phyloP scores from a whole-genome alignment of 2,329 filamentous ascomycete species.

The Capronia coronata region DNA sequence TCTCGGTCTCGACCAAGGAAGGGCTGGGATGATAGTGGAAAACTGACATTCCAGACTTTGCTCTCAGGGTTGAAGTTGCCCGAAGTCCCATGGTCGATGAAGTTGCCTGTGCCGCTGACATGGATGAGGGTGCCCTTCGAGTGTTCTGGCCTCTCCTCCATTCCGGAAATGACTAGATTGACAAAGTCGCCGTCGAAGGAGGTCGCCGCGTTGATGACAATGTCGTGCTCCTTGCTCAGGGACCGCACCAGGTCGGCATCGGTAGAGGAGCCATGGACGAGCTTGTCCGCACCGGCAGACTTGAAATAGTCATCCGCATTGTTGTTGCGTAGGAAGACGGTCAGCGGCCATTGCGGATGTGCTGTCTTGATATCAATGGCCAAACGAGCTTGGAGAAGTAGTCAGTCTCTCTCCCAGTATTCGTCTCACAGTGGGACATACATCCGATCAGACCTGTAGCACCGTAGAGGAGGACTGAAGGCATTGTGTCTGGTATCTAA shows the following conservation, averaged over 20 bases:
- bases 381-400: conserved; percentile 3
- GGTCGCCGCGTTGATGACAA: conserved; percentile 16
- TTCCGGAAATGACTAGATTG: conserved; percentile 12
- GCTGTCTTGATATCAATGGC: conserved; percentile 10
- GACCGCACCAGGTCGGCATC: conserved; percentile 14
- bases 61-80: conserved; percentile 17
- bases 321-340: conserved; percentile 9
- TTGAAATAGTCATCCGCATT: conserved; percentile 13
- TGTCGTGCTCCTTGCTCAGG: conserved; percentile 19
- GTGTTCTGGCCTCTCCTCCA: conserved; percentile 12
- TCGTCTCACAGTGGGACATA: background rate
- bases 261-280: conserved; percentile 16
- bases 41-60: conserved; percentile 22
- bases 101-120: conserved; percentile 17
- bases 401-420: background rate
- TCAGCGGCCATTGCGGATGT: conserved; percentile 14
- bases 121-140: conserved; percentile 17
- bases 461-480: conserved; percentile 14
- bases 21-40: no score
- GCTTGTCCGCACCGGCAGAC: conserved; percentile 8
- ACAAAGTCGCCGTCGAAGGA: conserved; percentile 16
- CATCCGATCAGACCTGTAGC: conserved; percentile 17
- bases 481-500: conserved; percentile 7
- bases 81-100: conserved; percentile 16
- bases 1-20: background rate